Percentiles rank a stretch among this genome's conserved stretches.
Evolutionary conservation across 2,329 filamentous ascomycete species (phyloP).

Genomic region (Dothideomycetidae sp.): DNA sequence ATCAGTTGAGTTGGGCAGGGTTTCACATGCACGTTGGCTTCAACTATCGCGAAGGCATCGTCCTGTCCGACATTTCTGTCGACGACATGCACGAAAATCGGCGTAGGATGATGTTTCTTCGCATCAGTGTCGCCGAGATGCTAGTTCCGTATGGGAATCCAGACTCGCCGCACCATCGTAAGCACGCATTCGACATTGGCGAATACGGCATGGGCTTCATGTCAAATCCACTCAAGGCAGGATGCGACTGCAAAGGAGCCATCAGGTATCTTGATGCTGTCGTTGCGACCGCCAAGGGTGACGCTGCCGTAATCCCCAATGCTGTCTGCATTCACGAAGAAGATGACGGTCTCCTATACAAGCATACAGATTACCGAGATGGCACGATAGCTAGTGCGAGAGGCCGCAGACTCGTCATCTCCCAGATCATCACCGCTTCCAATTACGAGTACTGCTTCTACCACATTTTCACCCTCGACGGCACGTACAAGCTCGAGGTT

Average conservation of each 20-base stretch:
- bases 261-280: no score
- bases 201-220: conserved; percentile 51
- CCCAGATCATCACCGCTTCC: conserved; percentile 53
- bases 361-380: conserved; percentile 56
- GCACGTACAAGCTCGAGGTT: conserved; percentile 46
- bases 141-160: conserved; percentile 28
- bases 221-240: conserved; percentile 52
- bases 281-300: conserved; percentile 34
- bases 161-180: conserved; percentile 48
- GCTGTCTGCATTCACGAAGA: conserved; percentile 56
- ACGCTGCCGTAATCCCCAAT: conserved; percentile 44
- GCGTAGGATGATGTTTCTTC: conserved; percentile 52
- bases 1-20: no score
- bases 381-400: conserved; percentile 47
- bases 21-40: no score
- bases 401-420: conserved; percentile 48
- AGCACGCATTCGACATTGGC: conserved; percentile 57
- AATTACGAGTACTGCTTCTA: conserved; percentile 60
- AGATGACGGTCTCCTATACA: conserved; percentile 55
- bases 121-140: conserved; percentile 55
- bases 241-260: conserved; percentile 52
- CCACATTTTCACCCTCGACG: conserved; percentile 50
- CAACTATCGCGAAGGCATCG: conserved; percentile 55
- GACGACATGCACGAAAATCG: no score
- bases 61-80: conserved; percentile 56